Base-by-base conservation (phyloP, 768 basidiomycete species). In the Macrolepiota fuliginosa region DNA sequence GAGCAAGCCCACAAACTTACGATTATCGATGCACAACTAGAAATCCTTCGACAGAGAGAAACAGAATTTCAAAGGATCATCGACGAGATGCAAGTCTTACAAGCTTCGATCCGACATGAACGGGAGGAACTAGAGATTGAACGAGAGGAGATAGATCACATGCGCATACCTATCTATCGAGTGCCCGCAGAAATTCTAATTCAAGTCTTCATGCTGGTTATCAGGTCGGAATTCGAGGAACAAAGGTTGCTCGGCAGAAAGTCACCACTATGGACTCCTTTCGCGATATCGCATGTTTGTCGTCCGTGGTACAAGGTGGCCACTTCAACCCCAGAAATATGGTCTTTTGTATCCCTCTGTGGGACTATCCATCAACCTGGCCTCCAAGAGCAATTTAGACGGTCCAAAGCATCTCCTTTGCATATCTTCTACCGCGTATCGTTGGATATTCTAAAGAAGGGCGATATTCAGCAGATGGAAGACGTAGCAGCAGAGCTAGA, bases 121-220 rank as follows among this genome's bases (percentile, higher is more conserved):
- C 75, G 68, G 55, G 64, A 65, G 60, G 66, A 62, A 0, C 64
- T 80, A 32, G 70, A 71, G 51, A 63, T 65, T 37, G 73, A 70
- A 60, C 67, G 71, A 40, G 64, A 60, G 22, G 69, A 67, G 1
- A 70, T 84, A n/a, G 69, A 79, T 49, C 73, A 70, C 13, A 73
- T 77, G 65, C 76, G 72, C 50, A 71, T 76, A 25, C 83, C 83
- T 15, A 74, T 83, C 58, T 78, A 82, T 63, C 81, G 80, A 77
- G 76, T 84, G 50, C 83, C 83, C 13, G 62, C 74, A 39, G 83
- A 85, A 63, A 68, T 84, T 19, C 75, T 85, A 45, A 64, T 73
- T 40, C 73, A 77, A 6, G 74, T 83, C 55, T 85, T 84, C 62
- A 27, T 68, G 17, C 58, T 64, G n/a, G 60, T 63, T 39, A 54